Base-by-base conservation (phyloP, 176 grass and related monocot genomes). In the Musa beccarii region DNA sequence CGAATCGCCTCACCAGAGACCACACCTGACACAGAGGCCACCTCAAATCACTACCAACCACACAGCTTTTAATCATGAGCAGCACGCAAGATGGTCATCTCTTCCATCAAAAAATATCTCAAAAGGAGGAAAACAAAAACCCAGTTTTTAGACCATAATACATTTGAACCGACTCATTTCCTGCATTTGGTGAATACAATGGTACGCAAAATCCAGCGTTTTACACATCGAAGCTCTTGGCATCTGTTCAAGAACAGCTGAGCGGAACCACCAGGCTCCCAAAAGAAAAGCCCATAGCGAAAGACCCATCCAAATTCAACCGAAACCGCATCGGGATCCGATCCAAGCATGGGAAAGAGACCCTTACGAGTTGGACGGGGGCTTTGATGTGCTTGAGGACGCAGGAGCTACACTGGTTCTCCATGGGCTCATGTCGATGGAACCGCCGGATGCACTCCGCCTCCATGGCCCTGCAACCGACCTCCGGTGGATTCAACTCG, bases 1-100 rank as follows among this genome's bases (percentile, higher is more conserved):
- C 93, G 78, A 97, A 97, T 65, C 93, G 85, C 85, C 93, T 93
- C 82, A 97, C 90, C 68, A 97, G 79, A 79, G 93, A 97, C 93
- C 93, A 97, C 77, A 97, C 93, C 93, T 97, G 74, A 8, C 72
- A 61, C 64, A 66, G 52, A 55, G 57, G 25, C 49, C 29, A 22
- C 13, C 21, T 49, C 28, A 12, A 69, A 55, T n/a, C 50, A 68
- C 25, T 64, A 55, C 61, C 59, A 54, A 54, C 20, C 51, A 15
- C 28, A 20, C 15, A 34, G 29, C 29, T 34, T 34, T 34, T 4
- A 4, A 34, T 34, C 29, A 5, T 34, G 3, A 34, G 29, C 29
- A 34, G 29, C 29, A 34, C 0, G 29, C 29, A 34, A 34, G 29
- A 34, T 34, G 29, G 5, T 34, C 29, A 34, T 34, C 3, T 34